Conservation (phyloP, 1,284 basidiomycete genomes). For the Cryptococcus floricola region DNA sequence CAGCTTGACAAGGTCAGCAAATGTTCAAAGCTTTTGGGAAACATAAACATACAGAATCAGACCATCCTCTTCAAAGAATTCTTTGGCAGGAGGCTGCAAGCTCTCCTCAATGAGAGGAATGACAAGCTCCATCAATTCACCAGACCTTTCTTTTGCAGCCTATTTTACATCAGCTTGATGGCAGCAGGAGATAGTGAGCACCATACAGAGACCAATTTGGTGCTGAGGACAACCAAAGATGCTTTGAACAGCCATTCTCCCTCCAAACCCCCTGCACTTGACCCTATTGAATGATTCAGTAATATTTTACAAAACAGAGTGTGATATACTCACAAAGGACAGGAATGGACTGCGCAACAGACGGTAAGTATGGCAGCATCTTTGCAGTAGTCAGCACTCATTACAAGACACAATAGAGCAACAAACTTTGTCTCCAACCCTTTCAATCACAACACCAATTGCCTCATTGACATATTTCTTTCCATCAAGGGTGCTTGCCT, state of each 20-base stretch:
- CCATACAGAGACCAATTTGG: slow-evolving; percentile 65
- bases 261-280: slow-evolving; percentile 48
- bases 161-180: slow-evolving; percentile 1
- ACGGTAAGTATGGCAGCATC: slow-evolving; percentile 65
- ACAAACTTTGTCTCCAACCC: slow-evolving; percentile 60
- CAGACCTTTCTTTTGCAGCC: slow-evolving; percentile 39
- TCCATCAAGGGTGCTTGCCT: slow-evolving; percentile 71
- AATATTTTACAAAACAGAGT: background rate
- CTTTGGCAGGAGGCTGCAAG: slow-evolving; percentile 60
- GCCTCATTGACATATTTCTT: slow-evolving; percentile 69
- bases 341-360: slow-evolving; percentile 68
- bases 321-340: slow-evolving; percentile 61
- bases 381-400: slow-evolving; percentile 34
- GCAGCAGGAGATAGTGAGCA: background rate
- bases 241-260: slow-evolving; percentile 76
- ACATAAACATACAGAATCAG: slow-evolving; percentile 53
- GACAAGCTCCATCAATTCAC: slow-evolving; percentile 53
- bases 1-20: slow-evolving; percentile 50
- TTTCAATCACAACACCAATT: slow-evolving; percentile 69
- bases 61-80: slow-evolving; percentile 74
- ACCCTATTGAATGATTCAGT: slow-evolving; percentile 28
- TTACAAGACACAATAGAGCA: background rate
- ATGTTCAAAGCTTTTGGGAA: background rate
- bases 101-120: slow-evolving; percentile 73
- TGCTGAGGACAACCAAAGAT: slow-evolving; percentile 66